A percentile compares a stretch with the other conserved stretches of the same genome.
Evolutionary conservation across 176 grass and related monocot species (phyloP).

Genomic region (Lolium multiflorum): DNA sequence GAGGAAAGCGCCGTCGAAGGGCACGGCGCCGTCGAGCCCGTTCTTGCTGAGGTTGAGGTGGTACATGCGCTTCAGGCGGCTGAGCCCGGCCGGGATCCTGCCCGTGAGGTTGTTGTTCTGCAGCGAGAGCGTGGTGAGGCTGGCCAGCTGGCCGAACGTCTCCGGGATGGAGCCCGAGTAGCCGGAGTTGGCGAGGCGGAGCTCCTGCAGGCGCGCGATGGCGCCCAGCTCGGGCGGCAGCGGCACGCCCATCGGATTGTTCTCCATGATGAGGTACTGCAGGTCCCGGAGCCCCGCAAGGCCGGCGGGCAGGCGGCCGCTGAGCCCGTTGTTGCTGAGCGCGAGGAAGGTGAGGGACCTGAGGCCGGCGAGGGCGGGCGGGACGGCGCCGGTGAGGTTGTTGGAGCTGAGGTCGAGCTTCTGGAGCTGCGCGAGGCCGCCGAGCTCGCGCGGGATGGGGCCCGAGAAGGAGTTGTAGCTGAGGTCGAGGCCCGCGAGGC

Average conservation of each 20-base stretch:
- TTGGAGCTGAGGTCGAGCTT: slow-evolving; percentile 97
- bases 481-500: slow-evolving; percentile 74
- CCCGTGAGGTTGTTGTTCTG: slow-evolving; percentile 91
- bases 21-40: slow-evolving; percentile 64
- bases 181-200: slow-evolving; percentile 84
- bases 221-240: slow-evolving; percentile 66
- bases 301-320: slow-evolving; percentile 63
- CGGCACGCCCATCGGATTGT: slow-evolving; percentile 71
- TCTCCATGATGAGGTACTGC: slow-evolving; percentile 95
- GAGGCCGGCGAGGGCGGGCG: slow-evolving; percentile 42
- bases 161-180: slow-evolving; percentile 79
- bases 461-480: slow-evolving; percentile 93
- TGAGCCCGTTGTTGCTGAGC: slow-evolving; percentile 71
- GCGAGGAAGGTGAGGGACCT: slow-evolving; percentile 69
- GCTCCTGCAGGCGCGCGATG: slow-evolving; percentile 80
- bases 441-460: slow-evolving; percentile 61
- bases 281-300: slow-evolving; percentile 68
- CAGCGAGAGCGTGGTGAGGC: slow-evolving; percentile 84
- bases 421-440: slow-evolving; percentile 65
- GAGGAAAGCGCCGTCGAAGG: slow-evolving; percentile 62
- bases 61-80: slow-evolving; percentile 79
- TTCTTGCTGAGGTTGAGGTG: slow-evolving; percentile 47
- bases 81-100: slow-evolving; percentile 67
- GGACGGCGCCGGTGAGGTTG: slow-evolving; percentile 67
- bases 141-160: slow-evolving; percentile 62